A percentile compares a stretch with the other conserved stretches of the same genome.
These are phyloP conservation scores for Porogramme epimiltina DNA, from an alignment of 1,284 basidiomycete genomes.

Conservation along the genomic window DNA sequence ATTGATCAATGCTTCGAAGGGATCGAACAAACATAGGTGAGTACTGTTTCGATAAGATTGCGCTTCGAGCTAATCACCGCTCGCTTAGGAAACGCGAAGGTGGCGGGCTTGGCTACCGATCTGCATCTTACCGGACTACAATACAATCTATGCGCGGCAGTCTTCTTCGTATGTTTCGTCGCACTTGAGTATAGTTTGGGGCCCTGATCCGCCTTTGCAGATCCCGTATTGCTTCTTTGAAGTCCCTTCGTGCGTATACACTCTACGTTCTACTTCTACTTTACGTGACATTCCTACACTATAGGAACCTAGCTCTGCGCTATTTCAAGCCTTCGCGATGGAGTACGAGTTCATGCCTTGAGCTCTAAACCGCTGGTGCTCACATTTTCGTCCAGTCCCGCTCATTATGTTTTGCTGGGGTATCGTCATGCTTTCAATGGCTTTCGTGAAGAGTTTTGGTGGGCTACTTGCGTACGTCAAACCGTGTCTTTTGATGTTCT, in stretches of 20 bases:
- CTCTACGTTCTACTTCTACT: background rate
- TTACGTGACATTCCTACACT: background rate
- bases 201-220: background rate
- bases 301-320: constrained; percentile 18
- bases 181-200: too few species aligned
- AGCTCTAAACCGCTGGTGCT: too few species aligned
- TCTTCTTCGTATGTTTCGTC: constrained; percentile 14
- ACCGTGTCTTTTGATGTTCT: background rate
- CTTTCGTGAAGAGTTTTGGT: constrained; percentile 18
- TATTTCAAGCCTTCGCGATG: constrained; percentile 13
- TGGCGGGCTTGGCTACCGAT: constrained; percentile 15
- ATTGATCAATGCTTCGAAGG: constrained; percentile 28
- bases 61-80: constrained; percentile 28
- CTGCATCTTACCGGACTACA: constrained; percentile 17
- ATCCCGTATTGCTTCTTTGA: constrained; percentile 18
- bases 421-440: constrained; percentile 13
- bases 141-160: constrained; percentile 19
- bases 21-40: constrained; percentile 73
- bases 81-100: constrained; percentile 20
- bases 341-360: constrained; percentile 5
- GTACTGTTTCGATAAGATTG: constrained; percentile 1
- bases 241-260: constrained; percentile 15
- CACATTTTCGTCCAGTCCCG: constrained; percentile 8
- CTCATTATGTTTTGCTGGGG: constrained; percentile 20
- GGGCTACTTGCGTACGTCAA: constrained; percentile 11